A percentile compares a stretch with the other conserved stretches of the same genome.
These are phyloP conservation scores for Vararia minispora DNA, from an alignment of 768 basidiomycete species.

Conservation along the genomic window DNA sequence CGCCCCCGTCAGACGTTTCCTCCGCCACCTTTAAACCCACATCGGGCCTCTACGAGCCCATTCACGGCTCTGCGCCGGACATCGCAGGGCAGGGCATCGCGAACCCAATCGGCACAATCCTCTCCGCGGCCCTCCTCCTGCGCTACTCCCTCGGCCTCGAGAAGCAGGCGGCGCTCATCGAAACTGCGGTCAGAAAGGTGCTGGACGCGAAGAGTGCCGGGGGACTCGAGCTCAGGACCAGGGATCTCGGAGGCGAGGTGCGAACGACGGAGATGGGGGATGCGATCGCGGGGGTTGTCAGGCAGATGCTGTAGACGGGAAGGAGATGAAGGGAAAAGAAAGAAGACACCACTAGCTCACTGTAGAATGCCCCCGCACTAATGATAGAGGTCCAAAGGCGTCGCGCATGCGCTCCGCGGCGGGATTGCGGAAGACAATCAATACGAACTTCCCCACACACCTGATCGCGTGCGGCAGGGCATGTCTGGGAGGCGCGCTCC, in stretches of 20 bases:
- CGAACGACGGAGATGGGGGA: constrained; percentile 78
- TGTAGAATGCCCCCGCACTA: too few relatives aligned
- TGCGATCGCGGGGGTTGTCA: constrained; percentile 64
- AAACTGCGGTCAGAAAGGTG: constrained; percentile 82
- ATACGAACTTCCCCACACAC: too few relatives aligned
- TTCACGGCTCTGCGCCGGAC: constrained; percentile 91
- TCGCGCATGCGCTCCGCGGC: too few relatives aligned
- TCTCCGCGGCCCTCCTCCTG: constrained; percentile 86
- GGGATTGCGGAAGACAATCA: too few relatives aligned
- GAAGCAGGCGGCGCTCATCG: constrained; percentile 74
- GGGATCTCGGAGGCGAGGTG: constrained; percentile 75
- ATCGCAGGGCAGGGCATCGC: constrained; percentile 92
- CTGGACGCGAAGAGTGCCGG: constrained; percentile 62
- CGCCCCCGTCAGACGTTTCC: constrained; percentile 48
- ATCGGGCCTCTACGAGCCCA: constrained; percentile 91
- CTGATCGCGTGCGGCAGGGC: too few relatives aligned
- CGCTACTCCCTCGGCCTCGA: constrained; percentile 91
- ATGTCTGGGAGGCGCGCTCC: too few relatives aligned
- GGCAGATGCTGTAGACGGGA: constrained; percentile 34
- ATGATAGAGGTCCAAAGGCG: too few relatives aligned
- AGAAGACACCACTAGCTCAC: too few relatives aligned
- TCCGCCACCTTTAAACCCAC: constrained; percentile 61
- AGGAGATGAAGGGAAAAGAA: not conserved
- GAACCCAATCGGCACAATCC: constrained; percentile 91
- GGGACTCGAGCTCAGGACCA: constrained; percentile 71